These are phyloP conservation scores for Mycena leptocephala DNA, from an alignment of 768 basidiomycete genomes.

Conservation along the genomic window DNA sequence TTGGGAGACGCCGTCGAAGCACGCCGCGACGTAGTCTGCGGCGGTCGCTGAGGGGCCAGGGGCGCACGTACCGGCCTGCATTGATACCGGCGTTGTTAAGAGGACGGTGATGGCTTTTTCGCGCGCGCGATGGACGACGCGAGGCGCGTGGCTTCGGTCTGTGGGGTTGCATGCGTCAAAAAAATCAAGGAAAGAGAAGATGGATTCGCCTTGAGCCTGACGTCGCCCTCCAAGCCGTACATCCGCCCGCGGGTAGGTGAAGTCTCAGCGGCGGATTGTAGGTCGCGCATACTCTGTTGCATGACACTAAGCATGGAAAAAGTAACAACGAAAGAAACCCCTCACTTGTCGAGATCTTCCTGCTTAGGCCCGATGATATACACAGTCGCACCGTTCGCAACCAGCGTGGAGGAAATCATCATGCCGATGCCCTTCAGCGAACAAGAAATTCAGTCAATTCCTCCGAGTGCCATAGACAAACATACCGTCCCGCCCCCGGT, in stretches of 20 bases:
- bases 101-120: constrained; percentile 60
- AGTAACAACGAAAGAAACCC: background rate
- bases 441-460: background rate
- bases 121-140: constrained; percentile 56
- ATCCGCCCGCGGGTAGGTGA: constrained; percentile 51
- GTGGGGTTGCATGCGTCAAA: background rate
- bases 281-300: constrained; percentile 46
- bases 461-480: background rate
- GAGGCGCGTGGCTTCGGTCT: constrained; percentile 62
- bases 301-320: background rate
- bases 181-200: background rate
- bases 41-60: constrained; percentile 50
- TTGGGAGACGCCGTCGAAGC: constrained; percentile 56
- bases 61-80: constrained; percentile 44
- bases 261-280: constrained; percentile 56
- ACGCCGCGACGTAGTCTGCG: constrained; percentile 54
- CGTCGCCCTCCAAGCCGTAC: constrained; percentile 59
- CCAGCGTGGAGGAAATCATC: constrained; percentile 64
- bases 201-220: constrained; percentile 53
- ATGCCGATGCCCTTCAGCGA: constrained; percentile 61
- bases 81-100: constrained; percentile 66
- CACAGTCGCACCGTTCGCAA: constrained; percentile 66
- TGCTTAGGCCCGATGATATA: constrained; percentile 64
- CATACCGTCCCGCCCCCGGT: constrained; percentile 62
- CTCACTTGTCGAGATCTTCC: constrained; percentile 57